These are phyloP conservation scores for Ganoderma meredithae DNA, from an alignment of 1,284 basidiomycete species.

Conservation along the genomic window DNA sequence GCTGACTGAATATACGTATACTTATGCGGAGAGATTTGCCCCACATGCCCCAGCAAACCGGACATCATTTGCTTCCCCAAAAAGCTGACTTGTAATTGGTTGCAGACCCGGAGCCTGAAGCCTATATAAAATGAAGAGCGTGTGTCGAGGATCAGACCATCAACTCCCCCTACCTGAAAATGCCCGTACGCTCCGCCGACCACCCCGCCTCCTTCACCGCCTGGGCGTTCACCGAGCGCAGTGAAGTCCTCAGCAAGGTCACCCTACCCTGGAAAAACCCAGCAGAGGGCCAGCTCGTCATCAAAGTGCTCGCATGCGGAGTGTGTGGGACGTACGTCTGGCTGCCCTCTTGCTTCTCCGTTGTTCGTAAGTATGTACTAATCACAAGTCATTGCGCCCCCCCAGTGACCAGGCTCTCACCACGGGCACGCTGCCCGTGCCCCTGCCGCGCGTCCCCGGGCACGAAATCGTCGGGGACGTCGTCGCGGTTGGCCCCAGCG, in stretches of 20 bases:
- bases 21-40: neutral
- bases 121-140: neutral
- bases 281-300: constrained; percentile 40
- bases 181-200: constrained; percentile 6
- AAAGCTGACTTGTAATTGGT: neutral
- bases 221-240: constrained; percentile 31
- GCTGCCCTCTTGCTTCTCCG: no score
- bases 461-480: constrained; percentile 39
- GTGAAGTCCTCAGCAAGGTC: constrained; percentile 32
- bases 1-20: neutral
- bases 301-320: constrained; percentile 43
- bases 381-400: no score
- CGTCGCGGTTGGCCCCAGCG: constrained; percentile 29
- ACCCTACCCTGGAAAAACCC: constrained; percentile 43
- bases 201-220: constrained; percentile 45
- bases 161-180: neutral
- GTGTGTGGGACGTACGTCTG: constrained; percentile 36
- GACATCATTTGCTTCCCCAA: neutral
- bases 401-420: constrained; percentile 35
- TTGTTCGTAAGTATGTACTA: no score
- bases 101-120: neutral
- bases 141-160: no score
- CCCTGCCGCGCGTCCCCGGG: constrained; percentile 34
- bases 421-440: constrained; percentile 27
- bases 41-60: neutral